Percentiles rank a stretch among this genome's conserved stretches.
phyloP scores from a whole-genome alignment of 495 filamentous ascomycete species.

The Acidomyces sp. region DNA sequence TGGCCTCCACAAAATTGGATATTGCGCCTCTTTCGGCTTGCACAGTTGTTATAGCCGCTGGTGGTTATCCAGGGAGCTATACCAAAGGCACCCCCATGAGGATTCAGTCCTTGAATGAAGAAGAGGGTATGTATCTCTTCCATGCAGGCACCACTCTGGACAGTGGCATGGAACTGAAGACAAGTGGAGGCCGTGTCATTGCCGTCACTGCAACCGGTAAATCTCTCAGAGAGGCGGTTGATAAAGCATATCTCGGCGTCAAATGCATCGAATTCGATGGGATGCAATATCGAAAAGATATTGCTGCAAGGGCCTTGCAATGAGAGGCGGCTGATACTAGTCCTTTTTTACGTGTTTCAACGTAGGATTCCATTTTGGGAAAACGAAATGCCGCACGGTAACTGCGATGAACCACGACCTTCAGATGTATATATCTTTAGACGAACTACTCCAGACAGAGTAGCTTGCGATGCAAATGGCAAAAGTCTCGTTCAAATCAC shows the following conservation, averaged over 20 bases:
- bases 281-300: constrained; percentile 90
- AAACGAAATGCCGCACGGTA: no score
- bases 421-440: no score
- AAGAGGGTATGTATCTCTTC: constrained; percentile 52
- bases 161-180: constrained; percentile 48
- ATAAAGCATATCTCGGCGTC: constrained; percentile 70
- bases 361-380: no score
- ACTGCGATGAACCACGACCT: no score
- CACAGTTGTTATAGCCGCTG: constrained; percentile 87
- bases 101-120: constrained; percentile 32
- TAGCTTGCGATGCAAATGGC: no score
- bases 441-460: no score
- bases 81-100: constrained; percentile 67
- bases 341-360: no score
- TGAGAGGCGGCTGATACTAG: no score
- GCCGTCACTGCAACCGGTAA: constrained; percentile 67
- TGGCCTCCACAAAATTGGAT: constrained; percentile 57
- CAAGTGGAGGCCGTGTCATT: constrained; percentile 81
- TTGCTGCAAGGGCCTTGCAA: constrained; percentile 40
- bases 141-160: constrained; percentile 72
- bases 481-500: no score
- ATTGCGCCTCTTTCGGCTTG: constrained; percentile 57
- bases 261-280: constrained; percentile 67
- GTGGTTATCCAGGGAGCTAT: constrained; percentile 88
- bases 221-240: constrained; percentile 65